Base-by-base conservation (phyloP, 768 basidiomycete genomes). In the Mycena venus region DNA sequence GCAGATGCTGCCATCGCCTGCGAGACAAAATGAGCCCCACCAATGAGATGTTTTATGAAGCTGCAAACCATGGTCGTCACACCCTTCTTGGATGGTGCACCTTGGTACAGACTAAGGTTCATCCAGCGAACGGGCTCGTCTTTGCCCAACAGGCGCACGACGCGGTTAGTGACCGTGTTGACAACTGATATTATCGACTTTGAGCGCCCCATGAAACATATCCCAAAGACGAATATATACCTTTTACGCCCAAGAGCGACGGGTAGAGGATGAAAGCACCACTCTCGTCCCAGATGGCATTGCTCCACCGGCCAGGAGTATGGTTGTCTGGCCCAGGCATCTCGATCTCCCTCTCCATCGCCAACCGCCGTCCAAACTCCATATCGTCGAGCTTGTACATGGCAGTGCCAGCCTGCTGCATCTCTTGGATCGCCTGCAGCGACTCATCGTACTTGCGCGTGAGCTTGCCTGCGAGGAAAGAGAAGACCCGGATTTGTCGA, bases 291-390 rank as follows among this genome's bases (percentile, higher is more conserved):
- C 97, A 99, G n/a, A 96, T 90, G 1, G 92, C 95, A 80, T 95
- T 97, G 31, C 92, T 95, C 88, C 94, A 96, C 78, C 92, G 90
- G 27, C 92, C 95, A 65, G 92, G 93, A 70, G 90, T 86, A 64
- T 86, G 87, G 32, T 93, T 93, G 80, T 95, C 94, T 4, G 92
- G 91, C 15, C 92, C 93, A 42, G 93, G 92, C 68, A 94, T 85
- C 84, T 99, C 97, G 51, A 99, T 84, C 79, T 99, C 98, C 74
- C 95, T 88, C 83, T 99, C 98, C 34, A 93, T 87, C 4, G 98
- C 98, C 74, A 99, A 86, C n/a, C 98, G 90, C 69, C 98, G 88
- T n/a, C 98, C 97, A 79, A 99, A 99, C 82, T 99, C 98, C 98
- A 99, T 99, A 84, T 99, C 97, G 66, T 99, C 98, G 21, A 99